phyloP scores from a whole-genome alignment of 1,284 basidiomycete genomes.

The Bondarzewia mesenterica region DNA sequence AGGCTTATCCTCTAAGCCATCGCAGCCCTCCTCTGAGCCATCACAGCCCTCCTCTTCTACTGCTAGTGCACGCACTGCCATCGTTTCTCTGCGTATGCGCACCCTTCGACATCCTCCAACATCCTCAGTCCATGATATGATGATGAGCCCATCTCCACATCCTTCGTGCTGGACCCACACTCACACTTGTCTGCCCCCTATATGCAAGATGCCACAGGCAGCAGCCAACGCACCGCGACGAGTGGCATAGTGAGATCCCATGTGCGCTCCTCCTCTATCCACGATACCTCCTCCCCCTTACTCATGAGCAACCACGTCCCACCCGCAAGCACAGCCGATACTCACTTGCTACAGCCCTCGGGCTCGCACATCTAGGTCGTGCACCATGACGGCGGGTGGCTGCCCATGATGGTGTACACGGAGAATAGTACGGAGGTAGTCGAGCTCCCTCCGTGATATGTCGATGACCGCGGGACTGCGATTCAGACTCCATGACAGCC shows the following conservation, averaged over 20 bases:
- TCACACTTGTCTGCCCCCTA: background rate
- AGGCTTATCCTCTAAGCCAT: slow-evolving; percentile 31
- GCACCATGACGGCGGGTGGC: slow-evolving; percentile 45
- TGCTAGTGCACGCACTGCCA: no score
- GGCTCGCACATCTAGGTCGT: slow-evolving; percentile 43
- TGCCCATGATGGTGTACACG: slow-evolving; percentile 52
- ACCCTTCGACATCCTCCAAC: no score
- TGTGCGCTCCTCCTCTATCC: no score
- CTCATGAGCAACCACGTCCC: no score
- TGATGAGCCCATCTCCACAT: background rate
- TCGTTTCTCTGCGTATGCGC: no score
- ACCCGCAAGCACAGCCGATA: no score
- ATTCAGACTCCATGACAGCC: slow-evolving; percentile 4
- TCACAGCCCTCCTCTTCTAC: no score
- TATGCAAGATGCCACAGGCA: background rate
- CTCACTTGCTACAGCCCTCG: slow-evolving; percentile 9
- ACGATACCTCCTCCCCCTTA: no score
- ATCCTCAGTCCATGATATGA: no score
- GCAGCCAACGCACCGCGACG: background rate
- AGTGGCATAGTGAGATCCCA: background rate
- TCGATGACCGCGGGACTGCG: slow-evolving; percentile 13
- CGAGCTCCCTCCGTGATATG: slow-evolving; percentile 48
- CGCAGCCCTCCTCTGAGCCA: slow-evolving; percentile 22
- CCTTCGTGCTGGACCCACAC: slow-evolving; percentile 1
- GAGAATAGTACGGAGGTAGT: slow-evolving; percentile 52